phyloP scores from a whole-genome alignment of 768 basidiomycete genomes.

The Arthromyces matolae region DNA sequence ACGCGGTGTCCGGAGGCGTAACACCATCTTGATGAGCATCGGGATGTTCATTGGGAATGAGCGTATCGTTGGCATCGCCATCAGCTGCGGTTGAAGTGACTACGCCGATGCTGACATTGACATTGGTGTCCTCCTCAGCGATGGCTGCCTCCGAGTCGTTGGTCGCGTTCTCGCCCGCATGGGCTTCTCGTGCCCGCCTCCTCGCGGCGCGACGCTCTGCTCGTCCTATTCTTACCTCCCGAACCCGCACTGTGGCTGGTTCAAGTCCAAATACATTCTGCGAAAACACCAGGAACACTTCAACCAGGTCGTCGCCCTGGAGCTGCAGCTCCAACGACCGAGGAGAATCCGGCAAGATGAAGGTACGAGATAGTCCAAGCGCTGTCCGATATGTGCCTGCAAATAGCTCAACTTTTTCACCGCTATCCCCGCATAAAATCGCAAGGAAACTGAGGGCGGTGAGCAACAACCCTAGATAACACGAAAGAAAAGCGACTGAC shows the following conservation, averaged over 20 bases:
- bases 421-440: slow-evolving; percentile 88
- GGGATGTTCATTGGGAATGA: slow-evolving; percentile 42
- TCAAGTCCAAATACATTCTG: slow-evolving; percentile 92
- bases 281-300: slow-evolving; percentile 86
- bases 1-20: slow-evolving; percentile 31
- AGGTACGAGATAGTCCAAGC: slow-evolving; percentile 85
- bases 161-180: slow-evolving; percentile 44
- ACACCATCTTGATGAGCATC: slow-evolving; percentile 29
- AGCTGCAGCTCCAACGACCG: slow-evolving; percentile 82
- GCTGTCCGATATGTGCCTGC: slow-evolving; percentile 90
- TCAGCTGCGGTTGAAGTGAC: slow-evolving; percentile 31
- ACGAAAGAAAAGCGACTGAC: slow-evolving; percentile 29
- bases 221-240: slow-evolving; percentile 87
- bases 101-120: slow-evolving; percentile 59
- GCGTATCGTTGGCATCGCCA: slow-evolving; percentile 32
- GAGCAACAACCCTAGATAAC: not conserved
- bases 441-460: slow-evolving; percentile 68
- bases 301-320: slow-evolving; percentile 90
- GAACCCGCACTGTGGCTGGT: slow-evolving; percentile 90
- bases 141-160: slow-evolving; percentile 41
- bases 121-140: slow-evolving; percentile 52
- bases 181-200: slow-evolving; percentile 68
- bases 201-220: slow-evolving; percentile 84
- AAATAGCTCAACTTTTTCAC: slow-evolving; percentile 91
- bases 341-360: slow-evolving; percentile 89